Conservation (phyloP, 1,139 yeast genomes). For the Pichia sp. region DNA sequence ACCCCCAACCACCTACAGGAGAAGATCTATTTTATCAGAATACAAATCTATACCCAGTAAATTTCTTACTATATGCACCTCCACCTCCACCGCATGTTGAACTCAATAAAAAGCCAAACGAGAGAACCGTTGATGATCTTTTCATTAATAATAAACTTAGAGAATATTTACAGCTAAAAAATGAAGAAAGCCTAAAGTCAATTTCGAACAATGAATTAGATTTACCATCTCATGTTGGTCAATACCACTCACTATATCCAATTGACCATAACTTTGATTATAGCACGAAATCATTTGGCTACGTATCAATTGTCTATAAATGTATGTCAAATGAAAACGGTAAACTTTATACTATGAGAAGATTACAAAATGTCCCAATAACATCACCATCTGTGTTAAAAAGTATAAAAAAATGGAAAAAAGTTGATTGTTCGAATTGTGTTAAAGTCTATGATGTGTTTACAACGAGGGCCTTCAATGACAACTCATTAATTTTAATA, state of each 20-base stretch:
- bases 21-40: constrained; percentile 31
- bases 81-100: constrained; percentile 72
- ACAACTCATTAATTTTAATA: constrained; percentile 57
- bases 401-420: constrained; percentile 50
- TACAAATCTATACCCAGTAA: constrained; percentile 53
- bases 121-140: constrained; percentile 61
- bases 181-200: constrained; percentile 76
- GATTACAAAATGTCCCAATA: constrained; percentile 62
- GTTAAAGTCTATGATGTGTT: constrained; percentile 76
- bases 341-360: constrained; percentile 65
- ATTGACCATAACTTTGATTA: constrained; percentile 60
- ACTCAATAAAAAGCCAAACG: constrained; percentile 60
- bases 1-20: constrained; percentile 13
- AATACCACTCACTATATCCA: constrained; percentile 83
- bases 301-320: constrained; percentile 61
- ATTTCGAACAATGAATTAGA: constrained; percentile 48
- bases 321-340: constrained; percentile 81
- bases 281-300: constrained; percentile 53
- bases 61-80: constrained; percentile 88
- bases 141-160: constrained; percentile 73
- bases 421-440: constrained; percentile 51
- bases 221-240: constrained; percentile 73
- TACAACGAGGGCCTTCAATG: constrained; percentile 83
- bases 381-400: constrained; percentile 54
- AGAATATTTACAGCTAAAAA: constrained; percentile 64